Evolutionary conservation across 208 protist species (phyloP).

Genomic region (Crithidia sp.): DNA sequence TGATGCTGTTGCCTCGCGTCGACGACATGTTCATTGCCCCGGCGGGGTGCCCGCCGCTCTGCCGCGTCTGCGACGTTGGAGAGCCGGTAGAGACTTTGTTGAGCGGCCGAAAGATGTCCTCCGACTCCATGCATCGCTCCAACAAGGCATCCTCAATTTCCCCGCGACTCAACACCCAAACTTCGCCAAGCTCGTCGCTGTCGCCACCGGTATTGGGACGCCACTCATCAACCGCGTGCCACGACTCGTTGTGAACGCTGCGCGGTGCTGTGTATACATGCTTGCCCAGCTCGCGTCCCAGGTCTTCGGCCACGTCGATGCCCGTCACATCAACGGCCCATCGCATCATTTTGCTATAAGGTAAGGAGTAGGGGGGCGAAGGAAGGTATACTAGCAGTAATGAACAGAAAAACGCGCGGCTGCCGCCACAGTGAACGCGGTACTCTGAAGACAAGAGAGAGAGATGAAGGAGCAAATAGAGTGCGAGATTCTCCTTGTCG

Average conservation of each 20-base stretch:
- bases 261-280: slow-evolving; percentile 30
- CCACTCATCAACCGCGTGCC: slow-evolving; percentile 25
- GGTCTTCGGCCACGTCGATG: slow-evolving; percentile 76
- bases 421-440: too few species aligned
- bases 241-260: slow-evolving; percentile 19
- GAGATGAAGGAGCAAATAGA: too few species aligned
- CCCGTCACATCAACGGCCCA: slow-evolving; percentile 83
- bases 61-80: neutral
- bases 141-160: slow-evolving; percentile 48
- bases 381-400: neutral
- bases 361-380: neutral
- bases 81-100: slow-evolving; percentile 12
- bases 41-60: neutral
- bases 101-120: slow-evolving; percentile 15
- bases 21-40: neutral
- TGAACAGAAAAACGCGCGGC: neutral
- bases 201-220: slow-evolving; percentile 12
- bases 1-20: slow-evolving; percentile 8
- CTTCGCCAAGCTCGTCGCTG: slow-evolving; percentile 44
- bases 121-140: slow-evolving; percentile 24
- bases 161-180: slow-evolving; percentile 49
- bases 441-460: too few species aligned
- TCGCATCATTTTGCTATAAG: slow-evolving; percentile 61
- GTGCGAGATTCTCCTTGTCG: too few species aligned
- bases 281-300: slow-evolving; percentile 64